Conservation (phyloP, 2,329 filamentous ascomycete genomes). For the Xylaria sp. region DNA sequence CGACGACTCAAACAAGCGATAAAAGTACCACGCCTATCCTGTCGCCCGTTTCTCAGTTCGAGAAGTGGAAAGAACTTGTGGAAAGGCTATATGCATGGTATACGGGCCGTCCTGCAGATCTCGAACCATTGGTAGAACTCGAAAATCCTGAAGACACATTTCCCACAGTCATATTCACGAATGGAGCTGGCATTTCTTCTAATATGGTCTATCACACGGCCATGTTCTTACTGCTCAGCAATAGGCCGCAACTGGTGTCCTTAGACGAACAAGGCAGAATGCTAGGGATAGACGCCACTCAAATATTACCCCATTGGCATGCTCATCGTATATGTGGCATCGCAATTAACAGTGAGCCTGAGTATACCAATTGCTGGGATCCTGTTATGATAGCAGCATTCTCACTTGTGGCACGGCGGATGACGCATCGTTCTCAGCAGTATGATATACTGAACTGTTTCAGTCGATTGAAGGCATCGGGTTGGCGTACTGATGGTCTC, state of each 20-base stretch:
- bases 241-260: constrained; percentile 13
- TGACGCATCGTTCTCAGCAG: constrained; percentile 30
- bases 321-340: constrained; percentile 39
- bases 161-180: constrained; percentile 33
- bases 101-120: constrained; percentile 19
- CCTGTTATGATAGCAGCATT: constrained; percentile 39
- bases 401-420: constrained; percentile 28
- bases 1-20: neutral
- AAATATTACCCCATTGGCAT: constrained; percentile 36
- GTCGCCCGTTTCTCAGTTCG: neutral
- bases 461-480: constrained; percentile 28
- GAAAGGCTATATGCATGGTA: constrained; percentile 24
- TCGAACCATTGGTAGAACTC: constrained; percentile 29
- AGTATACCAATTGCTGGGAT: constrained; percentile 36
- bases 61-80: constrained; percentile 20
- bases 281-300: neutral
- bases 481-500: constrained; percentile 38
- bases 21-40: neutral
- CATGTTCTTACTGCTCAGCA: constrained; percentile 38
- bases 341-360: constrained; percentile 38
- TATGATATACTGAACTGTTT: constrained; percentile 32
- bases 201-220: constrained; percentile 38
- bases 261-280: neutral
- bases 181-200: constrained; percentile 34
- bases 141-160: constrained; percentile 22